Percentiles rank a stretch among this genome's conserved stretches.
Evolutionary conservation across 2,329 filamentous ascomycete species (phyloP).

Genomic region (Cryphonectria carpinicola): DNA sequence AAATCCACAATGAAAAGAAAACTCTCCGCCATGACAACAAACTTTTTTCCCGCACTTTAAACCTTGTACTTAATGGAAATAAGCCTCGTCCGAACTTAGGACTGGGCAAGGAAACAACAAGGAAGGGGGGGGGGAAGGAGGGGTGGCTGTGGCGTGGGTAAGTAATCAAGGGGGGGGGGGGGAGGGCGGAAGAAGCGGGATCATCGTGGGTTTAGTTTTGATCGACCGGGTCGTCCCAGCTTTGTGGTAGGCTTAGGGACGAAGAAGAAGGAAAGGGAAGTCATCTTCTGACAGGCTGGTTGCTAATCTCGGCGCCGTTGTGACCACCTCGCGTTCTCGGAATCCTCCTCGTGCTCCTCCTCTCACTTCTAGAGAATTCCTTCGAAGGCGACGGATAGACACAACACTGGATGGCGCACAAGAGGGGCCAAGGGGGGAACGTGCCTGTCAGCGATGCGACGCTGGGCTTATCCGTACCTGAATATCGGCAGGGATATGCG

Average conservation of each 20-base stretch:
- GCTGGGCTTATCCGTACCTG: conserved; percentile 24
- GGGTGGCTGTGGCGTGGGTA: not conserved
- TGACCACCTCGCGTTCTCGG: conserved; percentile 10
- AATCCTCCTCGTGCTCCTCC: conserved; percentile 3
- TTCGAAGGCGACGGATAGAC: not conserved
- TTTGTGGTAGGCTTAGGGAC: not conserved
- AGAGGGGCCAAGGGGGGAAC: not conserved
- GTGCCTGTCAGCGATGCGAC: conserved; percentile 27
- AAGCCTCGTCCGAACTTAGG: not conserved
- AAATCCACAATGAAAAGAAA: not conserved
- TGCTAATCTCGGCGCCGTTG: conserved; percentile 21
- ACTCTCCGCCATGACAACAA: not conserved
- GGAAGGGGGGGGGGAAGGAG: not conserved
- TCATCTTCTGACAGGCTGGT: not conserved
- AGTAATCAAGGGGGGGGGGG: not conserved
- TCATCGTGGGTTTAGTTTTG: not conserved
- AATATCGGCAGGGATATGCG: conserved; percentile 21
- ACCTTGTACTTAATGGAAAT: not conserved
- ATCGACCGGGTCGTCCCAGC: conserved; percentile 9
- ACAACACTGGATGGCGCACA: not conserved
- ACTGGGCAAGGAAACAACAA: not conserved
- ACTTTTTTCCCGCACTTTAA: not conserved
- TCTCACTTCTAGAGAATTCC: not conserved
- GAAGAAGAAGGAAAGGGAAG: not conserved
- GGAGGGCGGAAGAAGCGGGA: not conserved